Percentiles rank a stretch among this genome's conserved stretches.
These are phyloP conservation scores for Dioscorea cayenensis DNA, from an alignment of 116 monocot species.

Conservation along the genomic window DNA sequence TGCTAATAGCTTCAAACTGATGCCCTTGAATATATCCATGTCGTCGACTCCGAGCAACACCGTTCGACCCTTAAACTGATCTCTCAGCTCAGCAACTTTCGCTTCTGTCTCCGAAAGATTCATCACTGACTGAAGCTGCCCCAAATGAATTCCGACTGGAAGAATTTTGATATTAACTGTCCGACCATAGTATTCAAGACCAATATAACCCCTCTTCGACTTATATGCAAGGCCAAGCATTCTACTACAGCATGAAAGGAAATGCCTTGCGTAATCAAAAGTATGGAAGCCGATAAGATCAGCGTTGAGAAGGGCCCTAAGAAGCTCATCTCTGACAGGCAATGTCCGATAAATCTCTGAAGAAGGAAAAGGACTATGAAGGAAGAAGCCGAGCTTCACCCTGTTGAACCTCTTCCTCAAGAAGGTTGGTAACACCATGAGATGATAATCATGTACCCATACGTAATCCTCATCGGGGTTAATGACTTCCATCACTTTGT, in stretches of 20 bases:
- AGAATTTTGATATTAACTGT: conserved; percentile 26
- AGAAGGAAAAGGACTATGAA: conserved; percentile 13
- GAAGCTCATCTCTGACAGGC: conserved; percentile 10
- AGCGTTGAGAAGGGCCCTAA: conserved; percentile 11
- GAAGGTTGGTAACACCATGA: conserved; percentile 14
- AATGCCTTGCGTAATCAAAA: conserved; percentile 16
- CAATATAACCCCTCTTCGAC: conserved; percentile 21
- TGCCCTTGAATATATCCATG: conserved; percentile 31
- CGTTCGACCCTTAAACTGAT: conserved; percentile 3
- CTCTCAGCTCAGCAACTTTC: conserved; percentile 8
- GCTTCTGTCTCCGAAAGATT: conserved; percentile 8
- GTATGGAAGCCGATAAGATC: conserved; percentile 19
- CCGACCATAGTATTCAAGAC: conserved; percentile 22
- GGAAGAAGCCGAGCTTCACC: conserved; percentile 16
- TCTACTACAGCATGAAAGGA: conserved; percentile 13
- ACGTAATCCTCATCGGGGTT: conserved; percentile 10
- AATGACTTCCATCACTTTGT: conserved; percentile 14
- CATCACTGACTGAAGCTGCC: conserved; percentile 12
- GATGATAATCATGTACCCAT: conserved; percentile 11
- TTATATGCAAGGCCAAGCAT: conserved; percentile 13
- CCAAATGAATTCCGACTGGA: conserved; percentile 23
- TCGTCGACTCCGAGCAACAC: conserved; percentile 20
- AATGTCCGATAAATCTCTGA: conserved; percentile 10
- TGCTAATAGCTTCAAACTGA: conserved; percentile 20
- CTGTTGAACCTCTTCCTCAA: conserved; percentile 16